Conservation (phyloP, 208 protist genomes). For the Dictyostelium gargantuum region DNA sequence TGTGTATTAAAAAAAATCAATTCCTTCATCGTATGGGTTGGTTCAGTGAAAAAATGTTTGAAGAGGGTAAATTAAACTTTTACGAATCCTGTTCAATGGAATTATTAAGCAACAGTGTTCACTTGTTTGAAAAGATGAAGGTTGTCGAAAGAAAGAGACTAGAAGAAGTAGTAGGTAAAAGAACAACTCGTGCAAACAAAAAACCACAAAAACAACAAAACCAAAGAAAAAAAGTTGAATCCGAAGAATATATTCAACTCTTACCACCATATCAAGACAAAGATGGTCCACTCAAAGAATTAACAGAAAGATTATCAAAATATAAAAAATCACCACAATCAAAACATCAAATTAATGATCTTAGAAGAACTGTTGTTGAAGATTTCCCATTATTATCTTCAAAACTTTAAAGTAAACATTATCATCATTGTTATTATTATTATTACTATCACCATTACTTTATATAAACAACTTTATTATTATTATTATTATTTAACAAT, state of each 20-base stretch:
- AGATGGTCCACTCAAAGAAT: constrained; percentile 1
- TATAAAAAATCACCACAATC: constrained; percentile 28
- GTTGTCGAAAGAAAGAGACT: constrained; percentile 13
- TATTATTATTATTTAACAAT: background rate
- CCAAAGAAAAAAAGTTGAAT: background rate
- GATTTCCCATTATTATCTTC: constrained; percentile 65
- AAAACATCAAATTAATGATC: constrained; percentile 20
- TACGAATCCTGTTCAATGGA: constrained; percentile 64
- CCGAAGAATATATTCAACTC: constrained; percentile 42
- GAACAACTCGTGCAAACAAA: constrained; percentile 14
- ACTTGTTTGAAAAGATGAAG: background rate
- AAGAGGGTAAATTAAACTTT: constrained; percentile 44
- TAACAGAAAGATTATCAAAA: constrained; percentile 35
- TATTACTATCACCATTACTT: too few relatives aligned
- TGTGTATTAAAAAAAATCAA: constrained; percentile 47
- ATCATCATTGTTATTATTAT: too few relatives aligned
- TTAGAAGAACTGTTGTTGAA: constrained; percentile 38
- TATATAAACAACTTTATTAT: too few relatives aligned
- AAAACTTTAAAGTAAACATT: constrained; percentile 25
- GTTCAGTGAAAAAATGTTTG: constrained; percentile 67
- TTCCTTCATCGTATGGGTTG: constrained; percentile 53
- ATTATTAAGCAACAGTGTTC: background rate
- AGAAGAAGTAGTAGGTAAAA: constrained; percentile 33
- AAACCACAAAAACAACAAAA: constrained; percentile 37
- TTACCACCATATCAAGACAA: constrained; percentile 35